Evolutionary conservation across 306 rosid species (phyloP), one percentile per base, ranked within the genome.

Genomic region (Lotus japonicus): DNA sequence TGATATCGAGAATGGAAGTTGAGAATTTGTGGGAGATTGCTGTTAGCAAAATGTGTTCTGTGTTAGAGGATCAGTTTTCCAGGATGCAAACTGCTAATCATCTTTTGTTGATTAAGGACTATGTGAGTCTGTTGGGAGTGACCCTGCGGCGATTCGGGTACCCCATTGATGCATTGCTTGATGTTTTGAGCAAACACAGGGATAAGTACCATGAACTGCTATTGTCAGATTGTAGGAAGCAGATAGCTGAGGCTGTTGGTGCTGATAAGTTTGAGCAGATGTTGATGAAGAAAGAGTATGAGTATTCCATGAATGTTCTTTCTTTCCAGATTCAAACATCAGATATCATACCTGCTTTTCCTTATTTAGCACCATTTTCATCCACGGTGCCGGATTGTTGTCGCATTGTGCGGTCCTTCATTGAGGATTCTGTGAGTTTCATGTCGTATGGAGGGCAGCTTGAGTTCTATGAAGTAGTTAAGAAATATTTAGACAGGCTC

Each of bases 41-140:
- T 72, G 89, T 95, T 63, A 84, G 97, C 52, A 95, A 95, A 77
- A 95, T 95, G 99, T 95, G 99, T 75, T 81, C 97, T 33, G 99
- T 95, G 56, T 85, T 95, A 48, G 99, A 95, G 92, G 99, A 95
- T 83, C 99, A 95, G 52, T 95, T 95, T 73, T 95, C 99, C 15
- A 79, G 99, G 73, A 95, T 95, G 99, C 99, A 95, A 49, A 95
- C 99, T 36, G 99, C 99, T 3, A 95, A 95, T 58, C 99, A 95
- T 75, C 84, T 95, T 39, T 79, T 95, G 82, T 67, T 95, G 65
- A 95, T 95, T 69, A 90, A 95, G 81, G 99, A 95, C 73, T 95
- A 95, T 70, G 99, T 95, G 80, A 95, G 99, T 72, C 66, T 95
- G 43, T 79, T 95, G 41, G 99, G 97, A 14, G 97, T 95, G 6